Evolutionary conservation across 768 basidiomycete species (phyloP).

Genomic region (Lepiota brunneoincarnata): DNA sequence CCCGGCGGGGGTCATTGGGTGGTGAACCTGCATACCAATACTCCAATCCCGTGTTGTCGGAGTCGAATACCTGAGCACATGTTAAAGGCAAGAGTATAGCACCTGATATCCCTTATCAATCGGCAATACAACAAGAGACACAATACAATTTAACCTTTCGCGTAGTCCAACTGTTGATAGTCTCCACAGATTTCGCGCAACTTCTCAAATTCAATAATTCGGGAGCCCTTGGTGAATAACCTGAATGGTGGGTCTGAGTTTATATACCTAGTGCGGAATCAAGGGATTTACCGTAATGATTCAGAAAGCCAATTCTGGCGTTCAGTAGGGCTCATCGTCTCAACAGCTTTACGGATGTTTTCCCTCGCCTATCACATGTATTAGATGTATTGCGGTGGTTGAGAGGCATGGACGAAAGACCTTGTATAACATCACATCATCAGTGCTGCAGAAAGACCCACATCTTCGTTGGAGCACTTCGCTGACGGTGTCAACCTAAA

Average conservation of each 20-base stretch:
- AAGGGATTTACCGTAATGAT: constrained; percentile 69
- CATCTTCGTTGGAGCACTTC: constrained; percentile 93
- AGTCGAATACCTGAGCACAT: constrained; percentile 78
- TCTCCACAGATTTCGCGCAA: constrained; percentile 86
- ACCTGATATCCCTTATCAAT: constrained; percentile 42
- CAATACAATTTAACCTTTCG: constrained; percentile 54
- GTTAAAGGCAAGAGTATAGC: constrained; percentile 82
- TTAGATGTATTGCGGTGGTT: background rate
- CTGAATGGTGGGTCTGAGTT: constrained; percentile 35
- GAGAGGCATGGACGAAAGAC: constrained; percentile 32
- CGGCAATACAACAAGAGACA: background rate
- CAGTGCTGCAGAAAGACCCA: constrained; percentile 96
- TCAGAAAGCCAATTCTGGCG: constrained; percentile 80
- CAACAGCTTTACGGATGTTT: constrained; percentile 86
- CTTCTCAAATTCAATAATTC: constrained; percentile 79
- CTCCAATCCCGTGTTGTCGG: constrained; percentile 70
- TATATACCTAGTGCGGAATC: constrained; percentile 2
- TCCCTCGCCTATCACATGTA: constrained; percentile 72
- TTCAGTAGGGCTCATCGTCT: constrained; percentile 71
- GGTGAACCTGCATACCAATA: constrained; percentile 69
- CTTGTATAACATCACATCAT: constrained; percentile 98
- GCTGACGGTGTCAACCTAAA: constrained; percentile 92
- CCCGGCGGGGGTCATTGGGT: constrained; percentile 54
- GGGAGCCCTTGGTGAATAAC: constrained; percentile 85
- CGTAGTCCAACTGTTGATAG: constrained; percentile 81